phyloP scores from a whole-genome alignment of 2,329 filamentous ascomycete species.

The Fusarium redolens region DNA sequence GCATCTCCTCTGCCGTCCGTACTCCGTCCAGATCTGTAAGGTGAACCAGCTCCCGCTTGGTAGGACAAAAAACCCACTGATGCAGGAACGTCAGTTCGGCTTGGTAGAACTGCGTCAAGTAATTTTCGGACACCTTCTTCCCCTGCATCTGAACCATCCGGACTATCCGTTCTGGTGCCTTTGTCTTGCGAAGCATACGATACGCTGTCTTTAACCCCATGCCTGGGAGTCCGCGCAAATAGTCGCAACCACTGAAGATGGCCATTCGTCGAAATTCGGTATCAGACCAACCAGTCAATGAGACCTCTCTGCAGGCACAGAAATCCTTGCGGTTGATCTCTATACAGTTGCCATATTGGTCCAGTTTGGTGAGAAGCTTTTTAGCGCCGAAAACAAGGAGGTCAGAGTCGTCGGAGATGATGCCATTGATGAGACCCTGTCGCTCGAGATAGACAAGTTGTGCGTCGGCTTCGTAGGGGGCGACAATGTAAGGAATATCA shows the following conservation, averaged over 20 bases:
- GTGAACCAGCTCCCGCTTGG: slow-evolving; percentile 75
- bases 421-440: slow-evolving; percentile 84
- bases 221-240: slow-evolving; percentile 84
- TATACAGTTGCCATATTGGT: slow-evolving; percentile 91
- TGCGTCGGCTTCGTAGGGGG: slow-evolving; percentile 97
- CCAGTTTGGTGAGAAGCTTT: slow-evolving; percentile 90
- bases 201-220: slow-evolving; percentile 95
- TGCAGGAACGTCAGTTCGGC: slow-evolving; percentile 94
- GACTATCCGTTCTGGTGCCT: slow-evolving; percentile 84
- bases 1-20: slow-evolving; percentile 75
- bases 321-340: slow-evolving; percentile 93
- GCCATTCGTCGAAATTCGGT: slow-evolving; percentile 93
- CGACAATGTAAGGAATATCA: slow-evolving; percentile 87
- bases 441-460: slow-evolving; percentile 94
- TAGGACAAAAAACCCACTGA: slow-evolving; percentile 92
- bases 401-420: slow-evolving; percentile 96
- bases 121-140: slow-evolving; percentile 84
- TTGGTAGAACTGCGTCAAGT: slow-evolving; percentile 82
- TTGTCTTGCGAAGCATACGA: slow-evolving; percentile 89
- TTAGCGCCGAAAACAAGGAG: slow-evolving; percentile 94
- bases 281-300: slow-evolving; percentile 91
- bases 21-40: slow-evolving; percentile 74
- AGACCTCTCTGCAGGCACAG: slow-evolving; percentile 87
- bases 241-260: slow-evolving; percentile 96
- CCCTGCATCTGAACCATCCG: slow-evolving; percentile 90